These are phyloP conservation scores for Acrocalymma vagum DNA, from an alignment of 2,329 filamentous ascomycete genomes.

Conservation along the genomic window DNA sequence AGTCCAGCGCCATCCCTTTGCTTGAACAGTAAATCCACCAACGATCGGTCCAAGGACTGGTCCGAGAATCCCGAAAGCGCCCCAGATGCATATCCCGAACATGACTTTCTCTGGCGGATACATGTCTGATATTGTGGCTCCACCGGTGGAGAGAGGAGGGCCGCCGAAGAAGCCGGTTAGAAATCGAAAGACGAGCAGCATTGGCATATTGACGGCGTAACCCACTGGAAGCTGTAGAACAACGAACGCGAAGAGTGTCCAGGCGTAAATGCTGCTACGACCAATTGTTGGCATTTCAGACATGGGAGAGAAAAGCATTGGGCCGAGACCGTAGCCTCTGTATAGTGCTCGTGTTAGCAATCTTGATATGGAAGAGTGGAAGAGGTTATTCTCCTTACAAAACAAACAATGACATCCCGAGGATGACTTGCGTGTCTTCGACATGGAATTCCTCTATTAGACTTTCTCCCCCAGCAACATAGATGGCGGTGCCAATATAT, in stretches of 20 bases:
- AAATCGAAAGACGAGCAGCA: conserved; percentile 61
- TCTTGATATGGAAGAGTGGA: background rate
- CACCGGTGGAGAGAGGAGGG: conserved; percentile 34
- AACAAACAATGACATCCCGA: conserved; percentile 83
- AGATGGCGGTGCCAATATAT: conserved; percentile 59
- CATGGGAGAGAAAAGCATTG: conserved; percentile 60
- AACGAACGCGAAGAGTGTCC: conserved; percentile 71
- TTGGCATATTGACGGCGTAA: conserved; percentile 65
- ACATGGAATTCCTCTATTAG: conserved; percentile 62
- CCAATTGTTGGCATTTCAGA: conserved; percentile 65
- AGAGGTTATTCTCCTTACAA: conserved; percentile 49
- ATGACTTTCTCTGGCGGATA: conserved; percentile 43
- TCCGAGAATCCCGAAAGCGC: conserved; percentile 37
- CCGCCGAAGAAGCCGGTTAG: conserved; percentile 34
- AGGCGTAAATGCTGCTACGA: conserved; percentile 50
- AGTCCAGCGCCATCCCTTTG: conserved; percentile 32
- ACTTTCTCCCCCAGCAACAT: conserved; percentile 46
- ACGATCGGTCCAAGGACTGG: conserved; percentile 34
- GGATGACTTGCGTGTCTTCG: conserved; percentile 67
- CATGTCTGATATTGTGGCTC: conserved; percentile 32
- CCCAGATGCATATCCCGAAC: conserved; percentile 46
- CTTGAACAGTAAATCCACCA: conserved; percentile 27
- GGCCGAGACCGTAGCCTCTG: conserved; percentile 66
- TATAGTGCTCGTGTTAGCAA: background rate
- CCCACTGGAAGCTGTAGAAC: conserved; percentile 71